Conservation (phyloP, 1,139 yeast genomes). For the Pichia sp. region DNA sequence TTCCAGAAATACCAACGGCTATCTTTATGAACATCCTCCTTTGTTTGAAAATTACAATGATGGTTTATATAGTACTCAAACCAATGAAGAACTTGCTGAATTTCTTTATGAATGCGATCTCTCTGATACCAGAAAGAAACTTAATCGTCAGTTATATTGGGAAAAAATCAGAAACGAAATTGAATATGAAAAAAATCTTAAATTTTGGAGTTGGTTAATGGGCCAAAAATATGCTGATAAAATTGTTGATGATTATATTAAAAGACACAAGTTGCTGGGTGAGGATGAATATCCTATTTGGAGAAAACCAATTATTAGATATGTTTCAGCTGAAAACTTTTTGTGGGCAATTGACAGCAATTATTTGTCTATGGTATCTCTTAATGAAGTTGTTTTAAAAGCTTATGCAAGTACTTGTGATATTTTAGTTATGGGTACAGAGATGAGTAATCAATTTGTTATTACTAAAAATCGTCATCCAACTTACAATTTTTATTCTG, state of each 20-base stretch:
- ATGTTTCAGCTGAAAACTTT: slow-evolving; percentile 5
- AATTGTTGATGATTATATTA: slow-evolving; percentile 5
- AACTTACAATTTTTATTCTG: background rate
- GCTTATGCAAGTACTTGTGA: slow-evolving; percentile 9
- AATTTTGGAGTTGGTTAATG: slow-evolving; percentile 2
- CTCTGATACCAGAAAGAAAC: slow-evolving; percentile 6
- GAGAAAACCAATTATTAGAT: slow-evolving; percentile 7
- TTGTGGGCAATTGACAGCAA: slow-evolving; percentile 7
- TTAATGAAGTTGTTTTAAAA: slow-evolving; percentile 5
- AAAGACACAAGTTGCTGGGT: background rate
- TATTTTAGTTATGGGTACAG: slow-evolving; percentile 9
- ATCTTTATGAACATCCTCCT: slow-evolving; percentile 5
- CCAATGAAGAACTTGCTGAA: slow-evolving; percentile 2
- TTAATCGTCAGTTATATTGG: slow-evolving; percentile 1
- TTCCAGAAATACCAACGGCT: slow-evolving; percentile 4
- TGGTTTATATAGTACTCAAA: background rate
- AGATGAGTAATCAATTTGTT: background rate
- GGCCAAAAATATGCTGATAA: slow-evolving; percentile 6
- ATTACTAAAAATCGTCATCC: background rate
- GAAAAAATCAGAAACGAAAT: slow-evolving; percentile 3
- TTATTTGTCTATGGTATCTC: slow-evolving; percentile 2
- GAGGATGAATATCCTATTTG: slow-evolving; percentile 10
- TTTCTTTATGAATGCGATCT: slow-evolving; percentile 9
- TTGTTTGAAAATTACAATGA: background rate
- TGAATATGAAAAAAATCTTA: slow-evolving; percentile 1